Base-by-base conservation (phyloP, 352 stramenopile genomes). In the Thraustochytrium sp. region DNA sequence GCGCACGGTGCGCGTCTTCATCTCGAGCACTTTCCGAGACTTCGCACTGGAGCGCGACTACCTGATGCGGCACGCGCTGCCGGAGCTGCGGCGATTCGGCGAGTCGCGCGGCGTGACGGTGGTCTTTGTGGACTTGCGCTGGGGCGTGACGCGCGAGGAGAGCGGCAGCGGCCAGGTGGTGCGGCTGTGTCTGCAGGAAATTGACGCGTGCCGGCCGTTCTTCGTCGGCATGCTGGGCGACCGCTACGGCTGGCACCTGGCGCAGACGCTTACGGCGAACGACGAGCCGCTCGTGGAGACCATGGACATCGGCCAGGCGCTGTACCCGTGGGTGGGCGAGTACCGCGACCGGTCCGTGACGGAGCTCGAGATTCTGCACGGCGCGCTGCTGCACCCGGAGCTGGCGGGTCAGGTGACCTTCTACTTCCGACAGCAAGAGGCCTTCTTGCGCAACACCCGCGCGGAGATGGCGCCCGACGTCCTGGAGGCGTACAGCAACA, bases 141-240 rank as follows among this genome's bases (percentile, higher is more conserved):
- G 83, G 83, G 83, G 83, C 13, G 56, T 86, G 11, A 86, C 83
- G n/a, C 61, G 72, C 34, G 77, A 86, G n/a, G 83, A 86, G 23
- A 85, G 61, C 40, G 75, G 68, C 51, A 37, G 68, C 36, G 68
- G 68, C 4, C 42, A 40, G 4, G 68, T 80, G 37, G 68, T 80
- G 31, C 31, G 38, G 0, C 51, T 80, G 4, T 80, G 68, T 64
- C 68, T 80, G 26, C 68, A 80, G 51, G 68, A 80, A 51, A 80
- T 80, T 2, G 68, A 80, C n/a, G 48, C 46, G n/a, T 80, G 68
- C 51, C 44, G 68, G 11, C 68, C 68, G 5, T 80, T 80, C 40
- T 80, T 80, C 38, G 68, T 80, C 4, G 68, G 68, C 46, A 62
- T 80, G 11, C 48, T 80, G 5, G 68, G 68, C 4, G 68, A 80